phyloP scores from a whole-genome alignment of 2,329 filamentous ascomycete genomes.

The Fusarium domesticum region DNA sequence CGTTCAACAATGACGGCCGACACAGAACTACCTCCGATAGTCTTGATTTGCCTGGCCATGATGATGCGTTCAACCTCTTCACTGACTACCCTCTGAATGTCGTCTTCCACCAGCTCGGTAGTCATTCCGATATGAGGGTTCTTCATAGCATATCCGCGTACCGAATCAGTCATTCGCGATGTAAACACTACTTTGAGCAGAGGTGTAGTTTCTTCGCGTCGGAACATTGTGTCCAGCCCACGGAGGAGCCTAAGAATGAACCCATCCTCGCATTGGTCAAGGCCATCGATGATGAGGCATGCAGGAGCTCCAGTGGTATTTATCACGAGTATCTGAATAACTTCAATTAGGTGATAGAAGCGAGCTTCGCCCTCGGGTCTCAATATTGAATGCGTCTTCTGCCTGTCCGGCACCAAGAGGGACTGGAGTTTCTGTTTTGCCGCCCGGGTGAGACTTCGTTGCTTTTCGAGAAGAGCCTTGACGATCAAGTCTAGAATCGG shows the following conservation, averaged over 20 bases:
- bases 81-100: slow-evolving; percentile 20
- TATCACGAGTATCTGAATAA: slow-evolving; percentile 8
- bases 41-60: slow-evolving; percentile 15
- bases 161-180: slow-evolving; percentile 15
- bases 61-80: slow-evolving; percentile 21
- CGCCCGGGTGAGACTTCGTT: slow-evolving; percentile 7
- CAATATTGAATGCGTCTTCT: slow-evolving; percentile 2
- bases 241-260: slow-evolving; percentile 14
- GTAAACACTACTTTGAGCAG: slow-evolving; percentile 11
- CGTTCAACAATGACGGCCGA: slow-evolving; percentile 21
- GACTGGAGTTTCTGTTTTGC: slow-evolving; percentile 11
- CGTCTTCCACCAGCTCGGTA: slow-evolving; percentile 7
- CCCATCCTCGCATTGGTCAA: slow-evolving; percentile 16
- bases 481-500: slow-evolving; percentile 20
- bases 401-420: slow-evolving; percentile 9
- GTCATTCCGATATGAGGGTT: slow-evolving; percentile 16
- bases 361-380: slow-evolving; percentile 1
- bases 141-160: slow-evolving; percentile 16
- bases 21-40: slow-evolving; percentile 13
- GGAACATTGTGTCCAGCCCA: slow-evolving; percentile 16
- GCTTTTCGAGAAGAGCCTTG: slow-evolving; percentile 12
- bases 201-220: slow-evolving; percentile 5
- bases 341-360: slow-evolving; percentile 21
- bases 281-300: slow-evolving; percentile 20
- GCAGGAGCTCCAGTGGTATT: slow-evolving; percentile 5